Conservation (phyloP, 306 rosid genomes). For the Canavalia ensiformis region DNA sequence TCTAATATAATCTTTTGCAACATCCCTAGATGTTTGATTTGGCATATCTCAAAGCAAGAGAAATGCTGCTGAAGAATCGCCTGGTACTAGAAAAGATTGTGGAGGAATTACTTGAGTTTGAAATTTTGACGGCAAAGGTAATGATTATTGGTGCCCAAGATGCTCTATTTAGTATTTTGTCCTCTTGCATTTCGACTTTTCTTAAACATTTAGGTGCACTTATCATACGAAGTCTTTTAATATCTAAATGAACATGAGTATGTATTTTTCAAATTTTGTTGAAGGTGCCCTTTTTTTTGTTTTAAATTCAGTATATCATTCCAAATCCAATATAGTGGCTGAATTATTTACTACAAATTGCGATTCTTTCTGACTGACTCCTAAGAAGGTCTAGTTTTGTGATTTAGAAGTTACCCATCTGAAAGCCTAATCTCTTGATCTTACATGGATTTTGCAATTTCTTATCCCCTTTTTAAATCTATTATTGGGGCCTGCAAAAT, state of each 20-base stretch:
- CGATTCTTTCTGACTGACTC: slow-evolving; percentile 26
- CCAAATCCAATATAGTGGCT: not conserved
- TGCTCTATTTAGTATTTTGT: slow-evolving; percentile 36
- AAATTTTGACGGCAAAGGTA: slow-evolving; percentile 93
- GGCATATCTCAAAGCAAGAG: slow-evolving; percentile 88
- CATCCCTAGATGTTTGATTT: slow-evolving; percentile 77
- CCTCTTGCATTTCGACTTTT: slow-evolving; percentile 25
- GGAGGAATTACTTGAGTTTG: slow-evolving; percentile 85
- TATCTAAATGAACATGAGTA: not conserved
- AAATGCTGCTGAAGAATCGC: slow-evolving; percentile 78
- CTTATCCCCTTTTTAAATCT: slow-evolving; percentile 24
- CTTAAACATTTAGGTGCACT: slow-evolving; percentile 7
- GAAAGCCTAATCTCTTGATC: slow-evolving; percentile 32
- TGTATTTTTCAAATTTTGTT: slow-evolving; percentile 24
- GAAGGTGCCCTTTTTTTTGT: slow-evolving; percentile 8
- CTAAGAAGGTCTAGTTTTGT: not conserved
- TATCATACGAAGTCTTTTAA: slow-evolving; percentile 6
- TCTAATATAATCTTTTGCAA: slow-evolving; percentile 38
- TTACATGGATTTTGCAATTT: slow-evolving; percentile 13
- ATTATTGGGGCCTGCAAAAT: slow-evolving; percentile 34
- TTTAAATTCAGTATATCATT: slow-evolving; percentile 23
- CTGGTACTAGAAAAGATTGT: slow-evolving; percentile 85
- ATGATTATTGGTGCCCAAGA: slow-evolving; percentile 30
- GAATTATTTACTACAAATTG: slow-evolving; percentile 1
- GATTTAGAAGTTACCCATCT: slow-evolving; percentile 3